These are phyloP conservation scores for Neospora caninum DNA, from an alignment of 169 alveolate species.

Conservation along the genomic window DNA sequence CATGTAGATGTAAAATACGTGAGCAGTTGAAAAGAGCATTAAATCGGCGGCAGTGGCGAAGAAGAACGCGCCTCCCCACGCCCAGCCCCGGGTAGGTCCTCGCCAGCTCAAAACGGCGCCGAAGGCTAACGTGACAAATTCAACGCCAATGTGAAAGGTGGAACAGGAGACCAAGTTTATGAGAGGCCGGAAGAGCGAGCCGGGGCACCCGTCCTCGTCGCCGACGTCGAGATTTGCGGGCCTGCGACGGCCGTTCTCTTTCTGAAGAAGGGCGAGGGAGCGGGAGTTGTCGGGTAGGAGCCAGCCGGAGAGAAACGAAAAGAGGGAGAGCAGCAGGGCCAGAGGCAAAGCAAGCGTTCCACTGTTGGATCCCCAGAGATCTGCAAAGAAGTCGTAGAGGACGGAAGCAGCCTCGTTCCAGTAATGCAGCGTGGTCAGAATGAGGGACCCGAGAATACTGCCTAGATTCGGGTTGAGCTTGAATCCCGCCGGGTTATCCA, in stretches of 20 bases:
- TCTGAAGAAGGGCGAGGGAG: not conserved
- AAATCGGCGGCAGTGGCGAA: conserved; percentile 57
- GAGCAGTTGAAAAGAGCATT: conserved; percentile 45
- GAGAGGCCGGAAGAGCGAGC: not conserved
- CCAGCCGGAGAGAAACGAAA: not conserved
- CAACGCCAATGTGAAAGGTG: not conserved
- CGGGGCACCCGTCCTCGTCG: not conserved
- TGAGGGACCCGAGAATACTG: conserved; percentile 56
- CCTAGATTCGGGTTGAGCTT: conserved; percentile 58
- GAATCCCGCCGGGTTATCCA: conserved; percentile 69
- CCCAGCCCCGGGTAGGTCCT: conserved; percentile 8
- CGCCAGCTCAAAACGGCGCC: not conserved
- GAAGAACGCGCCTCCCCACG: conserved; percentile 18
- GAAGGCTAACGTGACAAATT: not conserved
- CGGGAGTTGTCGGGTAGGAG: not conserved
- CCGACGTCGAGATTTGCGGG: not conserved
- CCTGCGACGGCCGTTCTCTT: not conserved
- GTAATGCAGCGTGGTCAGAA: conserved; percentile 48
- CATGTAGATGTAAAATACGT: conserved; percentile 64
- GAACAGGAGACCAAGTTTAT: not conserved
- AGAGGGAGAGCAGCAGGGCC: not conserved
- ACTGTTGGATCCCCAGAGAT: not conserved
- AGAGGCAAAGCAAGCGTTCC: not conserved
- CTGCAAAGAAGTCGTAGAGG: not conserved
- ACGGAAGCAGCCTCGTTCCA: conserved; percentile 40